A percentile compares a stretch with the other conserved stretches of the same genome.
Evolutionary conservation across 768 basidiomycete genomes (phyloP).

Genomic region (Butyriboletus loyo): DNA sequence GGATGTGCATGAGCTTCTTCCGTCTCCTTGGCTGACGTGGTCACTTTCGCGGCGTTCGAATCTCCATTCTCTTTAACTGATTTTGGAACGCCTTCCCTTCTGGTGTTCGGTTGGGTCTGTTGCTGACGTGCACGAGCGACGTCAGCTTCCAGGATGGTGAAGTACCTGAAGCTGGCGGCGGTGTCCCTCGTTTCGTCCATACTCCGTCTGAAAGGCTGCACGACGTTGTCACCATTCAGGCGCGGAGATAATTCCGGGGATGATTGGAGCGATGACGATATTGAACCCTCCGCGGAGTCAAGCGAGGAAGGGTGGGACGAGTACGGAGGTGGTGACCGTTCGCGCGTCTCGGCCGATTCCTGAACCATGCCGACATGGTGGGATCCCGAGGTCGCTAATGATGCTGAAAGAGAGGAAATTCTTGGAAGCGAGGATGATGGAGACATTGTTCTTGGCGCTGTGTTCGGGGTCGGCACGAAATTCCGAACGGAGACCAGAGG

Average conservation of each 20-base stretch:
- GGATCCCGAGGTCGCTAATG: slow-evolving; percentile 57
- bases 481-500: slow-evolving; percentile 45
- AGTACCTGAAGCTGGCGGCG: slow-evolving; percentile 47
- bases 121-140: slow-evolving; percentile 29
- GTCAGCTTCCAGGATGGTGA: slow-evolving; percentile 43
- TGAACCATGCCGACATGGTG: slow-evolving; percentile 45
- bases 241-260: slow-evolving; percentile 22
- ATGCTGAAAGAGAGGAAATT: slow-evolving; percentile 67
- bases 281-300: slow-evolving; percentile 22
- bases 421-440: slow-evolving; percentile 39
- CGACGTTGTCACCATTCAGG: slow-evolving; percentile 24
- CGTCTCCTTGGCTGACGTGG: slow-evolving; percentile 6
- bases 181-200: slow-evolving; percentile 47
- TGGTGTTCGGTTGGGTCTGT: not conserved
- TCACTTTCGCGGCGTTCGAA: slow-evolving; percentile 12
- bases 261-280: slow-evolving; percentile 18
- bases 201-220: slow-evolving; percentile 41
- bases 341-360: slow-evolving; percentile 14
- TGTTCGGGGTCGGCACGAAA: slow-evolving; percentile 50
- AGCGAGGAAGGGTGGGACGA: slow-evolving; percentile 36
- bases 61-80: slow-evolving; percentile 8
- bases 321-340: slow-evolving; percentile 33
- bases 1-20: slow-evolving; percentile 10
- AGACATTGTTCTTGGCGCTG: slow-evolving; percentile 36
- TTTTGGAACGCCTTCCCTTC: slow-evolving; percentile 11